Conservation (phyloP, 352 stramenopile species). For the Phytophthora sansomeana region DNA sequence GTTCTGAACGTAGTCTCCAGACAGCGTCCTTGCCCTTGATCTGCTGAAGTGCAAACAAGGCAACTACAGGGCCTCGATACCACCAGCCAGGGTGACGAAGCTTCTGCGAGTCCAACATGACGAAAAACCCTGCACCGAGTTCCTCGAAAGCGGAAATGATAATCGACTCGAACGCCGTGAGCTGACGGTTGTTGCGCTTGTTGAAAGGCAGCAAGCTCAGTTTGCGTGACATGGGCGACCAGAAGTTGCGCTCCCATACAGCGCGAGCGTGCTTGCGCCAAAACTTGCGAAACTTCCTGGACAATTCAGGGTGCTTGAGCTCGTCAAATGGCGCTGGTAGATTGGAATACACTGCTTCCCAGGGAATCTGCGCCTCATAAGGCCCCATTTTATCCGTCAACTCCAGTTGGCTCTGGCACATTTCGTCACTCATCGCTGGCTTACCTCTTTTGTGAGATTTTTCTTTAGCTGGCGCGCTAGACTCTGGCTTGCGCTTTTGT, state of each 20-base stretch:
- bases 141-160: slow-evolving; percentile 36
- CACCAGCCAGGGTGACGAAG: slow-evolving; percentile 60
- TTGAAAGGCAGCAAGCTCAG: slow-evolving; percentile 13
- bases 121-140: slow-evolving; percentile 55
- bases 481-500: slow-evolving; percentile 10
- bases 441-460: slow-evolving; percentile 31
- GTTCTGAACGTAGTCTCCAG: slow-evolving; percentile 44
- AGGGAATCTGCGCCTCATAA: slow-evolving; percentile 47
- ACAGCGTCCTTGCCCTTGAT: slow-evolving; percentile 40
- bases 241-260: slow-evolving; percentile 72
- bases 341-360: slow-evolving; percentile 40
- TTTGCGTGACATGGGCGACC: slow-evolving; percentile 37
- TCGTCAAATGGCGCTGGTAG: slow-evolving; percentile 55
- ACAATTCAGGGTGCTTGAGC: slow-evolving; percentile 21
- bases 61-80: slow-evolving; percentile 51
- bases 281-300: slow-evolving; percentile 41
- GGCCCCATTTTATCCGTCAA: slow-evolving; percentile 25
- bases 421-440: slow-evolving; percentile 23
- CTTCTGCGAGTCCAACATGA: slow-evolving; percentile 45
- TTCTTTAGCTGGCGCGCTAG: not conserved
- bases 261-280: slow-evolving; percentile 43
- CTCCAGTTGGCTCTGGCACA: slow-evolving; percentile 22
- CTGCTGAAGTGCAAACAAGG: slow-evolving; percentile 40
- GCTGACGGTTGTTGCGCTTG: slow-evolving; percentile 45
- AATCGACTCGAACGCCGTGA: slow-evolving; percentile 49